Evolutionary conservation across 345 rosid genomes (phyloP).

Genomic region (Arabis hirsuta): DNA sequence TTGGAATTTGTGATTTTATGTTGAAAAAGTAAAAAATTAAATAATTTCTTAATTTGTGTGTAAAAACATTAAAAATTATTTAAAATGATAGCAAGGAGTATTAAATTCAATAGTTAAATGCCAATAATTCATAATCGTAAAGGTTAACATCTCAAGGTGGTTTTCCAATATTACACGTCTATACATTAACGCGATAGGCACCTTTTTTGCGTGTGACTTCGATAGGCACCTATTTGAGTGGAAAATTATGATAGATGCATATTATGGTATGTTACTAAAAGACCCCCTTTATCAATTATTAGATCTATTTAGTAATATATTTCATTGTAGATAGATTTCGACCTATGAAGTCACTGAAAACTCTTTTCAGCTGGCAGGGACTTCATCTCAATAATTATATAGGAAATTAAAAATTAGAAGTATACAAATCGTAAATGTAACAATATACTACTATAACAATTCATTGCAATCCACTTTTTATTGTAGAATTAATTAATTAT

Average conservation of each 20-base stretch:
- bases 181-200: slow-evolving; percentile 4
- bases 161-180: slow-evolving; percentile 21
- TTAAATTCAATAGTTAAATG: neutral
- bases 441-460: neutral
- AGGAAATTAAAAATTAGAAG: neutral
- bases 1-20: no score
- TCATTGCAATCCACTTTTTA: neutral
- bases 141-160: slow-evolving; percentile 24
- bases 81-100: no score
- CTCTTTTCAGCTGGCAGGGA: slow-evolving; percentile 13
- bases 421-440: neutral
- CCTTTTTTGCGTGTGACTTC: slow-evolving; percentile 25
- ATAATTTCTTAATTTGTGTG: no score
- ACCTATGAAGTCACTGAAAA: slow-evolving; percentile 17
- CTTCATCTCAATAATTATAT: slow-evolving; percentile 12
- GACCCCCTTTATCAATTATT: slow-evolving; percentile 33
- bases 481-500: neutral
- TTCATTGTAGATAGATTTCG: slow-evolving; percentile 23
- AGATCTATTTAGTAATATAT: slow-evolving; percentile 4
- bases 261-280: slow-evolving; percentile 25
- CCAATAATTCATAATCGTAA: slow-evolving; percentile 21
- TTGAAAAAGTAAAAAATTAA: no score
- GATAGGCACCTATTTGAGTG: slow-evolving; percentile 34
- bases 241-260: slow-evolving; percentile 25
- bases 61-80: no score